Conservation (phyloP, 257 asterid species). For the Verbascum thapsus region DNA sequence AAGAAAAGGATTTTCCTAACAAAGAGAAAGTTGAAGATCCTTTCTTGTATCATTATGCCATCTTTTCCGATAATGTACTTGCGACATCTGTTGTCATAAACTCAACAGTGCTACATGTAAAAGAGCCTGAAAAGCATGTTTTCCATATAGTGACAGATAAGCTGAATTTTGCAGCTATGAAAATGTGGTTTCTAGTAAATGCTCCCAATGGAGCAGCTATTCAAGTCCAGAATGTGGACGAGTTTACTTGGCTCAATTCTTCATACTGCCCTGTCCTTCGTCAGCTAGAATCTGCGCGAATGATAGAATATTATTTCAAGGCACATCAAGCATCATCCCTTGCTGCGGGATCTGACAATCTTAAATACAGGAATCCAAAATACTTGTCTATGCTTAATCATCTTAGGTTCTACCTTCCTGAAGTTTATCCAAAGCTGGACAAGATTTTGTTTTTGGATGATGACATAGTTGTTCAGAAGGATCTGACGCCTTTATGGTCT, state of each 20-base stretch:
- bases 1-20: constrained; percentile 55
- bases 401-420: constrained; percentile 93
- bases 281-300: constrained; percentile 88
- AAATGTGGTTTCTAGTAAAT: constrained; percentile 92
- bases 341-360: constrained; percentile 73
- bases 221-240: constrained; percentile 84
- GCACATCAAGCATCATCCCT: constrained; percentile 84
- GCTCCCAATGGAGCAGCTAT: constrained; percentile 72
- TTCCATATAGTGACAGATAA: constrained; percentile 94
- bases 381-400: constrained; percentile 95
- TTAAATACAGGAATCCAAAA: constrained; percentile 90
- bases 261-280: constrained; percentile 93
- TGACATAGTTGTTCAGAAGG: constrained; percentile 94
- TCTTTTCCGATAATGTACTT: constrained; percentile 87
- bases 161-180: constrained; percentile 90
- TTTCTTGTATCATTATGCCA: constrained; percentile 80
- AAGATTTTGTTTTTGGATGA: constrained; percentile 89
- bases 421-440: constrained; percentile 85
- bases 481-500: constrained; percentile 87
- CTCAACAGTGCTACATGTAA: constrained; percentile 80
- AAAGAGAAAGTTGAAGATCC: constrained; percentile 84
- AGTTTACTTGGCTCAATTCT: constrained; percentile 89
- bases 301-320: constrained; percentile 95
- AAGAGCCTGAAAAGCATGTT: constrained; percentile 82
- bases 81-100: constrained; percentile 92